These are phyloP conservation scores for Amniculicola lignicola DNA, from an alignment of 495 filamentous ascomycete species.

Conservation along the genomic window DNA sequence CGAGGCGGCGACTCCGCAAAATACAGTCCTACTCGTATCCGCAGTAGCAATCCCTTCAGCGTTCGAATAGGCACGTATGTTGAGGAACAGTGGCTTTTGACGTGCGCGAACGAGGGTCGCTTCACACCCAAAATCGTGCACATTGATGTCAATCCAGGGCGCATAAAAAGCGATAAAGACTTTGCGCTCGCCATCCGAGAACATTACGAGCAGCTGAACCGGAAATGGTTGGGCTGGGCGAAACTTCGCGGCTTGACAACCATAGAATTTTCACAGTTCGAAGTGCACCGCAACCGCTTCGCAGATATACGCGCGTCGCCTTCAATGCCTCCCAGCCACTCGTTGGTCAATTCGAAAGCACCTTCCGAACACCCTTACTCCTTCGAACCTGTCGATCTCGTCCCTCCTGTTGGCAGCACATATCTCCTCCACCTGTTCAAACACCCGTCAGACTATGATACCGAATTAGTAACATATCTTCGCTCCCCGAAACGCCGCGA, in stretches of 20 bases:
- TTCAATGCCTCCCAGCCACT: slow-evolving; percentile 35
- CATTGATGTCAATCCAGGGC: slow-evolving; percentile 25
- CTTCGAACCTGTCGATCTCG: slow-evolving; percentile 39
- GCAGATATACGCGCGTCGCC: slow-evolving; percentile 39
- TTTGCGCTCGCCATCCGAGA: slow-evolving; percentile 34
- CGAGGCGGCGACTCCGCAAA: slow-evolving; percentile 16
- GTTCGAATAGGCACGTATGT: slow-evolving; percentile 13
- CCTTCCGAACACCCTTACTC: slow-evolving; percentile 34
- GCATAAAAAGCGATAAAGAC: slow-evolving; percentile 37
- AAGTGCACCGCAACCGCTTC: slow-evolving; percentile 42
- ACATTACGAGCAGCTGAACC: slow-evolving; percentile 38
- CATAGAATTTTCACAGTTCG: slow-evolving; percentile 44
- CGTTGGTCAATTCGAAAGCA: slow-evolving; percentile 18
- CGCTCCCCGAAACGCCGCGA: slow-evolving; percentile 35
- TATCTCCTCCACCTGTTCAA: slow-evolving; percentile 44
- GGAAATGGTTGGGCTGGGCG: slow-evolving; percentile 30
- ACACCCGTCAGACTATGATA: slow-evolving; percentile 43
- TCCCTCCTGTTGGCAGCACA: slow-evolving; percentile 42
- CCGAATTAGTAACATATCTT: slow-evolving; percentile 36
- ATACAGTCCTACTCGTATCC: slow-evolving; percentile 22
- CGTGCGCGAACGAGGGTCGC: slow-evolving; percentile 38
- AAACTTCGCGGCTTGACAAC: slow-evolving; percentile 37
- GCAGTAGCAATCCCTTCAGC: slow-evolving; percentile 21
- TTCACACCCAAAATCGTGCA: slow-evolving; percentile 37
- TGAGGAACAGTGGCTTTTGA: slow-evolving; percentile 31